Conservation (phyloP, 2,329 filamentous ascomycete species). For the Penicillium sp. region DNA sequence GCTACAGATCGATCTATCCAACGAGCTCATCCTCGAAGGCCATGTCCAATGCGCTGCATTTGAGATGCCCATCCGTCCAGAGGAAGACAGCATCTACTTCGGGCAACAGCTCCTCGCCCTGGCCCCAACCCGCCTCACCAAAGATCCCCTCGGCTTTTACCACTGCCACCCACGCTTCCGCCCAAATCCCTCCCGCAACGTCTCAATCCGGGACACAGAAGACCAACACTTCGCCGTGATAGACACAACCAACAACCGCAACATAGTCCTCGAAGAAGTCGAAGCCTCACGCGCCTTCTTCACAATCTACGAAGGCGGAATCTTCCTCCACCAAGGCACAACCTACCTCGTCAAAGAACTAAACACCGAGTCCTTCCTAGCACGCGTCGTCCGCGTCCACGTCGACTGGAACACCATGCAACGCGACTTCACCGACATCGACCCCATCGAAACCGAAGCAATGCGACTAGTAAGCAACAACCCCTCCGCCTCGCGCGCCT, state of each 20-base stretch:
- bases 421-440: constrained; percentile 89
- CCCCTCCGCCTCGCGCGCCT: constrained; percentile 65
- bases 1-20: constrained; percentile 86
- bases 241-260: constrained; percentile 74
- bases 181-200: constrained; percentile 75
- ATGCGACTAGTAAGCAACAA: constrained; percentile 66
- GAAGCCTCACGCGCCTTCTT: constrained; percentile 94
- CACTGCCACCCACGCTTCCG: constrained; percentile 88
- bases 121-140: constrained; percentile 69
- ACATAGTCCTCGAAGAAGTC: constrained; percentile 88
- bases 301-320: constrained; percentile 93
- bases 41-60: constrained; percentile 94
- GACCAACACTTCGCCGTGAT: constrained; percentile 94
- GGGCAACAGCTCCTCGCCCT: constrained; percentile 69
- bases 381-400: constrained; percentile 81
- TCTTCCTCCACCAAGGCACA: constrained; percentile 93
- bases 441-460: constrained; percentile 86
- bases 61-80: constrained; percentile 86
- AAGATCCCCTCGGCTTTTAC: constrained; percentile 76
- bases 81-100: constrained; percentile 75
- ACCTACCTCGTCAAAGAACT: constrained; percentile 92
- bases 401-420: constrained; percentile 95
- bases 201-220: constrained; percentile 84
- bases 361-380: constrained; percentile 73
- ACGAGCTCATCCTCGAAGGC: constrained; percentile 86